Evolutionary conservation across 139 green algal genomes (phyloP), one percentile per base, ranked within the genome.

Genomic region (Tetraselmis striata): DNA sequence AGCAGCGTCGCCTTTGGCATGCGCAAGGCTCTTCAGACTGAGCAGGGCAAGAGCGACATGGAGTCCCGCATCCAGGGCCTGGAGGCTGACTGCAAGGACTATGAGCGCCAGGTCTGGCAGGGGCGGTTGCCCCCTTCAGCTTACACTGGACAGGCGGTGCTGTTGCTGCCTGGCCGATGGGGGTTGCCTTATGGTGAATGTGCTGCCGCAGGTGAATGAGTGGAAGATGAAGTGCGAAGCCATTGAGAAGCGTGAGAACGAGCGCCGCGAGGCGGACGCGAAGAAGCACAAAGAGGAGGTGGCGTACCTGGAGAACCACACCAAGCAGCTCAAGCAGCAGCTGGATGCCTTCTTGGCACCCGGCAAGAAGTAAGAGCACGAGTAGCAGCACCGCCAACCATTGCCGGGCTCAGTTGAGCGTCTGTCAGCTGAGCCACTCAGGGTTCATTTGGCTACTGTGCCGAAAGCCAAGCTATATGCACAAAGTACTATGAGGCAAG

Each of bases 201-300:
- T 26, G 2, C 29, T 30, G 59, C n/a, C 31, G 31, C 80, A 95
- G 91, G 87, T 95, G 29, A 79, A 87, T 75, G 94, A 97, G 83
- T 94, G 90, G 90, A 93, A 93, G 86, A 82, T 93, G 28, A 95
- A 95, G 88, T 96, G 89, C 84, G 93, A 96, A 79, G 89, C 90
- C 0, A 93, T 95, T 84, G 93, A 96, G 89, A 96, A 94, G 88
- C 86, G 93, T 2, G 93, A 97, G 85, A 85, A 82, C 30, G 94
- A 97, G 87, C 88, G 93, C 27, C 87, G 93, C 1, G 91, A 94
- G 75, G 86, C 87, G 58, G 94, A 96, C 78, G 89, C 91, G 59
- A 94, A 95, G 89, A 97, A 95, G 89, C 94, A 97, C 89, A 92
- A 92, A 83, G 93, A 97, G 82, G 93, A 95, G 80, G 88, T 96